These are phyloP conservation scores for Penicillium riverlandense DNA, from an alignment of 495 filamentous ascomycete genomes.

Conservation along the genomic window DNA sequence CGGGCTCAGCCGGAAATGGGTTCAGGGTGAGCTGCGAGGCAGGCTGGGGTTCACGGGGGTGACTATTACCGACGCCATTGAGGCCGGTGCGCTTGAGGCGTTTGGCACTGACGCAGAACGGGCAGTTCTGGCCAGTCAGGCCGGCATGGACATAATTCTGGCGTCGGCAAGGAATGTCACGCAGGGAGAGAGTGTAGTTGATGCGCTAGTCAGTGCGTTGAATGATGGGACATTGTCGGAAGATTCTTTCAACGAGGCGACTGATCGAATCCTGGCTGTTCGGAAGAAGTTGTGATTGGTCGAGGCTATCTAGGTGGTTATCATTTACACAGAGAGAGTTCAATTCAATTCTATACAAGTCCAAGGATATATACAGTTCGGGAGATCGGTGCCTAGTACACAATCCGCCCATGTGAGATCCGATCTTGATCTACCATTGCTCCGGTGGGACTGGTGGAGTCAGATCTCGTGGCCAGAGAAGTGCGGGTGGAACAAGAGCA, in stretches of 20 bases:
- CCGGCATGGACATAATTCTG: constrained; percentile 27
- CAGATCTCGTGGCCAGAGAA: too few relatives aligned
- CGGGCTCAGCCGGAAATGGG: constrained; percentile 22
- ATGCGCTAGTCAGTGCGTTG: constrained; percentile 17
- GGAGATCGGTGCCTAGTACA: too few relatives aligned
- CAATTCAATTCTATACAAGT: too few relatives aligned
- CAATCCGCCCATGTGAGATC: too few relatives aligned
- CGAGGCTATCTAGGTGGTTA: too few relatives aligned
- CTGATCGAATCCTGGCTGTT: constrained; percentile 14
- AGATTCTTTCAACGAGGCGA: constrained; percentile 9
- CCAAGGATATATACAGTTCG: too few relatives aligned
- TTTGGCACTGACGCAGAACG: constrained; percentile 20
- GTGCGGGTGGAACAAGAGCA: too few relatives aligned
- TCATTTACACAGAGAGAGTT: too few relatives aligned
- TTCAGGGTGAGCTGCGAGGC: constrained; percentile 20
- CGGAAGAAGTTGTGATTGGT: constrained; percentile 7
- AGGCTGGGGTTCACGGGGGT: constrained; percentile 25
- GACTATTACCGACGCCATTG: constrained; percentile 28
- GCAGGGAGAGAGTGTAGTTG: constrained; percentile 20
- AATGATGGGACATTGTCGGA: constrained; percentile 10
- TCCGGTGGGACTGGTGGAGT: too few relatives aligned
- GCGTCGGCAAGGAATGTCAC: constrained; percentile 22
- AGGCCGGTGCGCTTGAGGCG: constrained; percentile 21
- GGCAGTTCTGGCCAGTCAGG: constrained; percentile 16
- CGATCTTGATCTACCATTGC: too few relatives aligned